phyloP scores from a whole-genome alignment of 257 asterid species.

The Rauvolfia tetraphylla region DNA sequence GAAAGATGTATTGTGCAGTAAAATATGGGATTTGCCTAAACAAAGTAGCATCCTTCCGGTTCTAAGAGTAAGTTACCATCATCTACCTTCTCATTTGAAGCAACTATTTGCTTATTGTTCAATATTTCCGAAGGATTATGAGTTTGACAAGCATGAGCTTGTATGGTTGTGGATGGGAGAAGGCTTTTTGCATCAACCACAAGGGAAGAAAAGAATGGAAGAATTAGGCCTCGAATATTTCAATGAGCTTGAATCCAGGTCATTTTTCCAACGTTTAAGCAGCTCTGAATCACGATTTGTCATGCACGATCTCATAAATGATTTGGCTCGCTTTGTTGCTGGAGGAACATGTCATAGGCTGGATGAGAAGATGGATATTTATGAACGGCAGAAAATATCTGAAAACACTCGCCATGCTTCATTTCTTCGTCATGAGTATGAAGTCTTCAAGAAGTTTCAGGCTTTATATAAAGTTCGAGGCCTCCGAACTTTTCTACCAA shows the following conservation, averaged over 20 bases:
- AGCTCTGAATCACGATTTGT: conserved; percentile 12
- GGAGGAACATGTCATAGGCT: conserved; percentile 27
- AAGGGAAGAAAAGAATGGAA: conserved; percentile 24
- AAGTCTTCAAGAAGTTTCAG: conserved; percentile 20
- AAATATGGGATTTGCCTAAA: conserved; percentile 25
- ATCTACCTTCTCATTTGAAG: conserved; percentile 30
- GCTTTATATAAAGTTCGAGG: conserved; percentile 18
- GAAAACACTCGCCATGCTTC: conserved; percentile 26
- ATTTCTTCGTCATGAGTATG: conserved; percentile 21
- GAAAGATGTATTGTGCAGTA: conserved; percentile 22
- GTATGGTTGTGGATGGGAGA: conserved; percentile 35
- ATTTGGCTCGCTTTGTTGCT: conserved; percentile 30
- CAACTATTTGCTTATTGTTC: conserved; percentile 30
- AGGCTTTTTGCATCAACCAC: conserved; percentile 24
- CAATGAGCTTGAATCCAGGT: conserved; percentile 24
- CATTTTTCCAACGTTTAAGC: conserved; percentile 24
- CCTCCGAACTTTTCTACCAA: conserved; percentile 31
- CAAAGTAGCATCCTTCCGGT: conserved; percentile 25
- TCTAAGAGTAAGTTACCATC: conserved; percentile 28
- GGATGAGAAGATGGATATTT: conserved; percentile 21
- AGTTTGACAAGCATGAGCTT: conserved; percentile 20
- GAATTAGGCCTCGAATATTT: conserved; percentile 27
- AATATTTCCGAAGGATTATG: conserved; percentile 26
- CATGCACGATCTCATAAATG: conserved; percentile 36
- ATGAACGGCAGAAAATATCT: conserved; percentile 14